Conservation (phyloP, 306 rosid species). For the Rosa chinensis region DNA sequence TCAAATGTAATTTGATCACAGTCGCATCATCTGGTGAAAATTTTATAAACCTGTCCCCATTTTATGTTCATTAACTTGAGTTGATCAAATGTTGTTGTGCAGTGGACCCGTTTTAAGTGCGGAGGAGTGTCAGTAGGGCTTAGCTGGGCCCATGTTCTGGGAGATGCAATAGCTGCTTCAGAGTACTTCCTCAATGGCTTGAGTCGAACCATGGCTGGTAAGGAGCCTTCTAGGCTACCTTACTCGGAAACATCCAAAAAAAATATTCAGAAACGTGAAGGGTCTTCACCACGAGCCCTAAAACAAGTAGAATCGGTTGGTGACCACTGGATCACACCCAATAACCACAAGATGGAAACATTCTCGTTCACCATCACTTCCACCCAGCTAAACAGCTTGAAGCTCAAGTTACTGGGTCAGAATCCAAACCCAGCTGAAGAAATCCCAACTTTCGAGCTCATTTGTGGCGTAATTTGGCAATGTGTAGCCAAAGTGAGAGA, state of each 20-base stretch:
- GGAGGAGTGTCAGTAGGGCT: constrained; percentile 78
- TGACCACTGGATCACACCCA: constrained; percentile 71
- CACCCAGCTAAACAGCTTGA: constrained; percentile 33
- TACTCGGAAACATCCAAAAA: constrained; percentile 29
- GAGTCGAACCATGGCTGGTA: constrained; percentile 26
- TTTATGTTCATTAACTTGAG: background rate
- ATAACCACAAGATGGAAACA: constrained; percentile 60
- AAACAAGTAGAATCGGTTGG: constrained; percentile 66
- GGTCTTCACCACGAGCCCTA: constrained; percentile 27
- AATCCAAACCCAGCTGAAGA: constrained; percentile 20
- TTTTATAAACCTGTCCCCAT: background rate
- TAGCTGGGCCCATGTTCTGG: constrained; percentile 80
- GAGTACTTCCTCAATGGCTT: constrained; percentile 45
- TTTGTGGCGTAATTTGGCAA: constrained; percentile 68
- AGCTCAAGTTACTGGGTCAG: background rate
- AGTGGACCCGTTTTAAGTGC: constrained; percentile 64
- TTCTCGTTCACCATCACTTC: constrained; percentile 54
- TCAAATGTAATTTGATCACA: background rate
- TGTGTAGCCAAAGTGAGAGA: constrained; percentile 47
- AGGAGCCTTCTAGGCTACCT: constrained; percentile 4
- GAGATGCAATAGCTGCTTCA: constrained; percentile 58
- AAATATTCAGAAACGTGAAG: background rate
- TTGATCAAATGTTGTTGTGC: background rate
- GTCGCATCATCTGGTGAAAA: background rate
- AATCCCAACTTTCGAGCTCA: constrained; percentile 58